These are phyloP conservation scores for Tremella mesenterica DNA, from an alignment of 768 basidiomycete genomes.

Conservation along the genomic window DNA sequence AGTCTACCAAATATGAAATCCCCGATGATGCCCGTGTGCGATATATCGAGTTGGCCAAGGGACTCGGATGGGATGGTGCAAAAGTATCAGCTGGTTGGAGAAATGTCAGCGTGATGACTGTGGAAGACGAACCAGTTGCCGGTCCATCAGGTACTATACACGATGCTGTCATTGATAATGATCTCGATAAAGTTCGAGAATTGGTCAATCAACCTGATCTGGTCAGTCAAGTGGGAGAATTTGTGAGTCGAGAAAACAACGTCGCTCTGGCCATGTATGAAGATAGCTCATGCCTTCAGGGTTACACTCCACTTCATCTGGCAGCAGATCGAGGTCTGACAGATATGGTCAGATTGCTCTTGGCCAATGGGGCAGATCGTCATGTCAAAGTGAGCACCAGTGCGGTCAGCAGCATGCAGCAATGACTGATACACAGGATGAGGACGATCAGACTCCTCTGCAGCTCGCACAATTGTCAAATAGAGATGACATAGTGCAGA, in stretches of 20 bases:
- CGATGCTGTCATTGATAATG: conserved; percentile 56
- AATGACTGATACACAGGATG: conserved; percentile 50
- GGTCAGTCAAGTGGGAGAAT: conserved; percentile 61
- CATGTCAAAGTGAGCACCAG: conserved; percentile 53
- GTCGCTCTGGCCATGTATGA: background rate
- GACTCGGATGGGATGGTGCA: conserved; percentile 28
- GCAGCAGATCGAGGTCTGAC: conserved; percentile 72
- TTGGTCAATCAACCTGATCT: conserved; percentile 48
- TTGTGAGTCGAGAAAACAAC: conserved; percentile 50
- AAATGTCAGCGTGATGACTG: background rate
- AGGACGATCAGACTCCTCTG: conserved; percentile 56
- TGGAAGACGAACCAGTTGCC: background rate
- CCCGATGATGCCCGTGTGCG: conserved; percentile 16
- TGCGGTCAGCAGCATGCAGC: background rate
- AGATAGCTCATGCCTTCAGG: conserved; percentile 54
- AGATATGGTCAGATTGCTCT: conserved; percentile 53
- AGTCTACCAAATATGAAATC: background rate
- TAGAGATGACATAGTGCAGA: conserved; percentile 52
- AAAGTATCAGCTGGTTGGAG: conserved; percentile 10
- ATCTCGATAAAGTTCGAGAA: conserved; percentile 48
- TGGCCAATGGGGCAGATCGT: conserved; percentile 59
- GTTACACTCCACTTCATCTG: conserved; percentile 77
- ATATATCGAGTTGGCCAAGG: conserved; percentile 32
- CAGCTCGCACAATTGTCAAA: conserved; percentile 58
- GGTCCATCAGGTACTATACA: conserved; percentile 50